A percentile compares a stretch with the other conserved stretches of the same genome.
phyloP scores from a whole-genome alignment of 495 filamentous ascomycete genomes.

The Aspergillus leporis region DNA sequence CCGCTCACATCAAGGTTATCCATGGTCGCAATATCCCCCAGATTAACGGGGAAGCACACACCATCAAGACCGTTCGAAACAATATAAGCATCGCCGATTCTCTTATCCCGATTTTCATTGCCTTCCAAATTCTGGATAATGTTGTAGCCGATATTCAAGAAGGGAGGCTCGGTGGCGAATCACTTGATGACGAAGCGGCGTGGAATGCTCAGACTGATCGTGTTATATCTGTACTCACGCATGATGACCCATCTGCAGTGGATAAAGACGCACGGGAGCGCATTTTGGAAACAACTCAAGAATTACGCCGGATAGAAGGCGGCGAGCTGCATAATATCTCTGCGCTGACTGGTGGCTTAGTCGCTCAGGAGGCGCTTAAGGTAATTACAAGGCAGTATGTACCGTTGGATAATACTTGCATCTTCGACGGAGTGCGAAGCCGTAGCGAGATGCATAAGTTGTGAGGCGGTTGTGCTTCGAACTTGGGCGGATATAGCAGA shows the following conservation, averaged over 20 bases:
- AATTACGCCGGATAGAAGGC: constrained; percentile 74
- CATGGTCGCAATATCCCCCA: constrained; percentile 58
- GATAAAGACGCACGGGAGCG: constrained; percentile 37
- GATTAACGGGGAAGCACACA: constrained; percentile 36
- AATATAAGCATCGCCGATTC: constrained; percentile 50
- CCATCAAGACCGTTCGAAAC: constrained; percentile 34
- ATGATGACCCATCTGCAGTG: constrained; percentile 49
- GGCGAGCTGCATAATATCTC: constrained; percentile 94
- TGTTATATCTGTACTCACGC: constrained; percentile 39
- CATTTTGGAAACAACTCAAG: constrained; percentile 56
- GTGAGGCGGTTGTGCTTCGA: constrained; percentile 20
- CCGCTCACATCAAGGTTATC: constrained; percentile 88
- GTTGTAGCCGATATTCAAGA: constrained; percentile 47
- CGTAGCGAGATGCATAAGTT: constrained; percentile 64
- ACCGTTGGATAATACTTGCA: constrained; percentile 87
- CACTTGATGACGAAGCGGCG: constrained; percentile 37
- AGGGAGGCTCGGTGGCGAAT: constrained; percentile 17
- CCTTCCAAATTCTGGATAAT: constrained; percentile 64
- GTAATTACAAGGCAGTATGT: constrained; percentile 95
- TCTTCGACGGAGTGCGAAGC: constrained; percentile 88
- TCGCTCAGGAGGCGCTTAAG: constrained; percentile 95
- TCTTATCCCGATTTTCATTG: constrained; percentile 76
- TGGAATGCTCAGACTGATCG: constrained; percentile 48
- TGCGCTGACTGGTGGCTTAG: constrained; percentile 86
- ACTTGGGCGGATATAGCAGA: neutral